Evolutionary conservation across 306 rosid species (phyloP).

Genomic region (Dryas alaskensis): DNA sequence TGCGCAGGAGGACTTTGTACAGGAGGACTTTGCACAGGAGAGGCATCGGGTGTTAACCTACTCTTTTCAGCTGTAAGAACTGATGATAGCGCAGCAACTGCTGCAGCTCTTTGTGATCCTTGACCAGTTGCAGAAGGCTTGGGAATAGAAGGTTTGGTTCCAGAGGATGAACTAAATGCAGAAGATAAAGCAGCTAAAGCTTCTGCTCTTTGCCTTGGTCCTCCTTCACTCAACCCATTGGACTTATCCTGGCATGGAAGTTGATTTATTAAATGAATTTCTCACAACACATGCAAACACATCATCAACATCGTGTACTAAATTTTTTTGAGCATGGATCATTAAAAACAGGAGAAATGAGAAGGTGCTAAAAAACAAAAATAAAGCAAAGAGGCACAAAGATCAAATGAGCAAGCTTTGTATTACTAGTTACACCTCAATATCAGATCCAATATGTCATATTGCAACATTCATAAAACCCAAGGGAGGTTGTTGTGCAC

Average conservation of each 20-base stretch:
- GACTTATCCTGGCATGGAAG: conserved; percentile 50
- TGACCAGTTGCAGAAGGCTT: conserved; percentile 50
- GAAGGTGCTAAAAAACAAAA: neutral
- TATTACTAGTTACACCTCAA: neutral
- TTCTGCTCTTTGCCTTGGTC: conserved; percentile 98
- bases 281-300: neutral
- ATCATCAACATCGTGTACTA: neutral
- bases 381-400: neutral
- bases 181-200: conserved; percentile 90
- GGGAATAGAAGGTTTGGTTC: conserved; percentile 40
- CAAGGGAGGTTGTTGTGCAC: neutral
- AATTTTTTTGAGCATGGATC: conserved; percentile 2
- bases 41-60: conserved; percentile 56
- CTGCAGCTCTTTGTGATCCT: conserved; percentile 97
- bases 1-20: conserved; percentile 40
- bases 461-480: neutral
- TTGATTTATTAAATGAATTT: conserved; percentile 14
- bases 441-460: neutral
- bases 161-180: conserved; percentile 74
- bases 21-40: conserved; percentile 67
- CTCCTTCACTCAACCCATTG: conserved; percentile 62
- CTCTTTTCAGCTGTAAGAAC: conserved; percentile 96
- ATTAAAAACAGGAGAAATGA: neutral
- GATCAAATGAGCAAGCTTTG: neutral
- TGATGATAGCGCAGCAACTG: conserved; percentile 93